A percentile compares a stretch with the other conserved stretches of the same genome.
phyloP scores from a whole-genome alignment of 768 basidiomycete species.

The Cyathus striatus region DNA sequence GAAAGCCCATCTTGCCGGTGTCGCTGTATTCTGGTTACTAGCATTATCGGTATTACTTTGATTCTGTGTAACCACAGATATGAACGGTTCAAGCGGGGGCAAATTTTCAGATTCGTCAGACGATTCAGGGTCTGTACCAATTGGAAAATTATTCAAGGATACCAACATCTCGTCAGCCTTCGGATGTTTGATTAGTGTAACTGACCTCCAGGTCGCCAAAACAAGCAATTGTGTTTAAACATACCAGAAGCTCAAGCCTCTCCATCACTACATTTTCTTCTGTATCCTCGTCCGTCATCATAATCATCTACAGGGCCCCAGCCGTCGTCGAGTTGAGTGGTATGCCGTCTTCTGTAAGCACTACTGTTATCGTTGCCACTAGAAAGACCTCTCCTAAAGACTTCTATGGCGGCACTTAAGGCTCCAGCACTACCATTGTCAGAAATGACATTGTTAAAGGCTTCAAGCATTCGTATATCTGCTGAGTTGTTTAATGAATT shows the following conservation, averaged over 20 bases:
- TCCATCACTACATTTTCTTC: conserved; percentile 14
- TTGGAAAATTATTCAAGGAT: conserved; percentile 3
- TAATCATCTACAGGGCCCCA: conserved; percentile 8
- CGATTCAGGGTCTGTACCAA: neutral
- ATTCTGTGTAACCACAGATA: too few relatives aligned
- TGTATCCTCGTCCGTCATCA: conserved; percentile 5
- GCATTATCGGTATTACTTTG: too few relatives aligned
- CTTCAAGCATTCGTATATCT: too few relatives aligned
- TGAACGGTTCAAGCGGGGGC: neutral
- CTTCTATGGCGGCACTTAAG: too few relatives aligned
- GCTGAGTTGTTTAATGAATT: too few relatives aligned
- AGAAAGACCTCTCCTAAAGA: too few relatives aligned
- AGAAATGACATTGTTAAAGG: too few relatives aligned
- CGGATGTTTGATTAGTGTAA: too few relatives aligned
- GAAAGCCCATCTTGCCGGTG: conserved; percentile 2
- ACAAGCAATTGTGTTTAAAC: conserved; percentile 4
- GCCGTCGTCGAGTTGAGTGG: too few relatives aligned
- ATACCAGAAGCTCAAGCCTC: conserved; percentile 21
- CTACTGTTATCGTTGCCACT: too few relatives aligned
- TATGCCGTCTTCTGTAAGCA: too few relatives aligned
- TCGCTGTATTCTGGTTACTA: neutral
- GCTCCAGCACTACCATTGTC: too few relatives aligned
- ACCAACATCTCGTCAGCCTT: conserved; percentile 30
- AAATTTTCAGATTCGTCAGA: neutral
- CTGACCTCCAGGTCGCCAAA: conserved; percentile 3